Percentiles rank a stretch among this genome's conserved stretches.
Conservation (phyloP, 805 yeast genomes). For the Huiozyma sinensis region DNA sequence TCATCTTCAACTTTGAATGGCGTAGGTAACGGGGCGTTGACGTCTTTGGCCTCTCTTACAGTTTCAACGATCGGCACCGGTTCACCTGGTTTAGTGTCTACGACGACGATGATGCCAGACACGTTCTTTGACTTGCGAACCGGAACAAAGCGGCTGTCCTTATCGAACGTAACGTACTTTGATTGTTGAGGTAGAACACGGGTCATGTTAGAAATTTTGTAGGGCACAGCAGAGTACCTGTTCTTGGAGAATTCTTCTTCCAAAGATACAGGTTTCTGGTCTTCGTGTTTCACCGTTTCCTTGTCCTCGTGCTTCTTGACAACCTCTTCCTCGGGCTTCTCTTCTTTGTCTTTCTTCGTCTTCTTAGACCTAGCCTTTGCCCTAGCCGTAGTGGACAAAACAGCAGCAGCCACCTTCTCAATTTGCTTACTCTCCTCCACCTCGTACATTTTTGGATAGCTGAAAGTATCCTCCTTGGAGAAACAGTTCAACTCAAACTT, state of each 20-base stretch:
- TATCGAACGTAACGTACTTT: slow-evolving; percentile 66
- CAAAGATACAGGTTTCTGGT: slow-evolving; percentile 11
- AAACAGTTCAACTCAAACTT: slow-evolving; percentile 72
- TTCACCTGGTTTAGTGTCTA: slow-evolving; percentile 52
- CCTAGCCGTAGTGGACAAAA: slow-evolving; percentile 82
- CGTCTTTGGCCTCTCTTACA: slow-evolving; percentile 63
- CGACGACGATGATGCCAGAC: slow-evolving; percentile 62
- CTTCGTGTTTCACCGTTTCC: slow-evolving; percentile 18
- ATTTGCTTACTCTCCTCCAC: slow-evolving; percentile 71
- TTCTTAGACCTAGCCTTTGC: slow-evolving; percentile 86
- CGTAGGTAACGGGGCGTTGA: slow-evolving; percentile 51
- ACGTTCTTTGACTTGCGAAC: slow-evolving; percentile 63
- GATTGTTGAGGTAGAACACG: slow-evolving; percentile 87
- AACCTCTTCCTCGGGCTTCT: slow-evolving; percentile 29
- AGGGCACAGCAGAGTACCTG: slow-evolving; percentile 54
- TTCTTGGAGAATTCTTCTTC: slow-evolving; percentile 29
- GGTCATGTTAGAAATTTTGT: slow-evolving; percentile 64
- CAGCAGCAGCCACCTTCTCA: slow-evolving; percentile 86
- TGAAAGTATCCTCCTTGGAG: slow-evolving; percentile 68
- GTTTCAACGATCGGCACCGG: slow-evolving; percentile 66
- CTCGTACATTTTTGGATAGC: slow-evolving; percentile 81
- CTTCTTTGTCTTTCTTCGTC: slow-evolving; percentile 43
- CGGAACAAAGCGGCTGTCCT: slow-evolving; percentile 70
- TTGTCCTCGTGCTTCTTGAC: slow-evolving; percentile 27
- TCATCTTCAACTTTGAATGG: slow-evolving; percentile 26